Base-by-base conservation (phyloP, 352 stramenopile species). In the Peronospora belbahrii region DNA sequence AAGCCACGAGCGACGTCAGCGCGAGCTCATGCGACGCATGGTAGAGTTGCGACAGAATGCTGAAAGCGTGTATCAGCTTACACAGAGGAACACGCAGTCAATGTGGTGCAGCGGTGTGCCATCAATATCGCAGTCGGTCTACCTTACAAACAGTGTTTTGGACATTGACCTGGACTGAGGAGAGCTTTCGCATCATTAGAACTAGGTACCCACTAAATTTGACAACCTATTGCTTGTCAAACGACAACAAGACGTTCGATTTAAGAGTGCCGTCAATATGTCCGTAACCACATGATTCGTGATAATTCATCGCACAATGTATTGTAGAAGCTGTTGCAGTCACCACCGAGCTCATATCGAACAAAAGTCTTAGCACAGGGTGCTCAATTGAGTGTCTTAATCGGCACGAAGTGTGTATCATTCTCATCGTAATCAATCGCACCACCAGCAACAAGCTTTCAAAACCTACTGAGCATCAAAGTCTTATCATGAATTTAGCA, bases 1-100 rank as follows among this genome's bases (percentile, higher is more conserved):
- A n/a, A n/a, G n/a, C n/a, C n/a, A n/a, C n/a, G n/a, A n/a, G n/a
- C n/a, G n/a, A n/a, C n/a, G n/a, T n/a, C n/a, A n/a, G n/a, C n/a
- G n/a, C n/a, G n/a, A n/a, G n/a, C n/a, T n/a, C n/a, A n/a, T n/a
- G n/a, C n/a, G n/a, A n/a, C n/a, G n/a, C n/a, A n/a, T n/a, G n/a
- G n/a, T n/a, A n/a, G n/a, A n/a, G n/a, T n/a, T n/a, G n/a, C 47
- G 56, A 9, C 42, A 58, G 33, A 63, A 57, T 10, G 60, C 56
- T 20, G 60, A 70, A 45, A 61, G 47, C 35, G 56, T 62, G 7
- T 70, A 64, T 45, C 56, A 66, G 22, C 8, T 66, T 10, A 64
- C 56, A 10, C 37, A 48, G 13, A 31, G 37, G 20, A 63, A 62
- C 31, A 64, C 61, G 8, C 35, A 56, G 42, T 62, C 47, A 8